These are phyloP conservation scores for Cardamine resedifolia DNA, from an alignment of 345 rosid species.

Conservation along the genomic window DNA sequence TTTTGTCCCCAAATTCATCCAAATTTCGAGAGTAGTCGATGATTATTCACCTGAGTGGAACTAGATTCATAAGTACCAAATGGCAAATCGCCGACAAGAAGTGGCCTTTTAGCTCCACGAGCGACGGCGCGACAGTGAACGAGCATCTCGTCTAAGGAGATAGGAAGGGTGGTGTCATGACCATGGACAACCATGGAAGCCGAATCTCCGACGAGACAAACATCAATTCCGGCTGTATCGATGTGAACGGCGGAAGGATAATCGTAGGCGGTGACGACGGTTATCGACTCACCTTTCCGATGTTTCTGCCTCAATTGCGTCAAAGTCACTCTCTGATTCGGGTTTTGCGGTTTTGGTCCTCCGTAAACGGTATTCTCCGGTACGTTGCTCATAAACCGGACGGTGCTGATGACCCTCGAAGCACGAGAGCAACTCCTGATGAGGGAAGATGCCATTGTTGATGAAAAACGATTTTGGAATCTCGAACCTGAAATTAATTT, in stretches of 20 bases:
- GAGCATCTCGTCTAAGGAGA: conserved; percentile 89
- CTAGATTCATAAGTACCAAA: conserved; percentile 87
- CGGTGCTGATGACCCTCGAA: conserved; percentile 15
- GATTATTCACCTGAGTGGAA: conserved; percentile 49
- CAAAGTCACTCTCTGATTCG: conserved; percentile 68
- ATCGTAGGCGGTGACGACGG: conserved; percentile 81
- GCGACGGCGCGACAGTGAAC: conserved; percentile 89
- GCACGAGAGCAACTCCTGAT: conserved; percentile 22
- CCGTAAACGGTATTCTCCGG: conserved; percentile 87
- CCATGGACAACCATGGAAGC: conserved; percentile 98
- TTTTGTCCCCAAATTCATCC: background rate
- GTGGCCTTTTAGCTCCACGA: conserved; percentile 73
- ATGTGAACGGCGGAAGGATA: conserved; percentile 87
- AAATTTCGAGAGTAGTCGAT: background rate
- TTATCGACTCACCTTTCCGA: conserved; percentile 62
- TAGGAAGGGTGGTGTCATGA: conserved; percentile 90
- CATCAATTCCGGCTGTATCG: conserved; percentile 78
- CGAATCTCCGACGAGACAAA: conserved; percentile 88
- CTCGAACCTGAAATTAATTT: background rate
- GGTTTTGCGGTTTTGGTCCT: conserved; percentile 64
- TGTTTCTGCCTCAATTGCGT: conserved; percentile 61
- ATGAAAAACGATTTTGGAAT: background rate
- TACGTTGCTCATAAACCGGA: conserved; percentile 68
- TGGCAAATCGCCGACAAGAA: conserved; percentile 93
- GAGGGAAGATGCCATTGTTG: conserved; percentile 32